Base-by-base conservation (phyloP, 257 asterid species). In the Plantago ovata region DNA sequence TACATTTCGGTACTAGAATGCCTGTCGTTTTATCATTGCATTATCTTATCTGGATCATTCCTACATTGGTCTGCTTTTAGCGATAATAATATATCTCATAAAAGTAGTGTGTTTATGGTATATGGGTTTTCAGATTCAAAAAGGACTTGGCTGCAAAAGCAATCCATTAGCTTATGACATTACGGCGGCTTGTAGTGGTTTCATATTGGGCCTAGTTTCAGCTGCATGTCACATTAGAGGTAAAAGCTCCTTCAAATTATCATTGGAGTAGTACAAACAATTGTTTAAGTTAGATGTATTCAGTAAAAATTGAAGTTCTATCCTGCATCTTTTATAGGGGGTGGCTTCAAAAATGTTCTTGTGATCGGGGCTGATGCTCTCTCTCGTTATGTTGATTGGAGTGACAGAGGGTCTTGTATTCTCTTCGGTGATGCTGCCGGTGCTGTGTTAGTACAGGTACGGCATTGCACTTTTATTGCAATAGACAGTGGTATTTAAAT, bases 391-490 rank as follows among this genome's bases (percentile, higher is more conserved):
- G 91, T 84, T 62, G 99, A 93, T 70, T 93, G 97, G 99, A 84
- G 84, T 0, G 97, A 89, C 68, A 79, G 97, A 81, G 97, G 99
- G 62, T 84, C 96, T 3, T 89, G 97, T 71, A 89, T 93, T 60
- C 95, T 93, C 76, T 93, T 93, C 48, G 99, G 99, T 48, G 99
- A 93, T 76, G 96, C 89, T 53, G 97, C 98, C 48, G 98, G 94
- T 59, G 97, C 97, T 33, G 95, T 89, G 28, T 61, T 93, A 65
- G 73, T 92, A 52, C 96, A 92, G 89, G 94, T 86, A 71, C 23
- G 16, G 38, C 59, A 55, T 61, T 32, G 36, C 51, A 14, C 43
- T 41, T 40, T 20, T 23, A 40, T 51, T 36, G 22, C 6, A 13
- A 24, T 24, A 24, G 32, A 24, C 32, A 24, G 3, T 24, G 32